Percentiles rank a stretch among this genome's conserved stretches.
Evolutionary conservation across 805 yeast genomes (phyloP).

Genomic region (Pichia nakasei): DNA sequence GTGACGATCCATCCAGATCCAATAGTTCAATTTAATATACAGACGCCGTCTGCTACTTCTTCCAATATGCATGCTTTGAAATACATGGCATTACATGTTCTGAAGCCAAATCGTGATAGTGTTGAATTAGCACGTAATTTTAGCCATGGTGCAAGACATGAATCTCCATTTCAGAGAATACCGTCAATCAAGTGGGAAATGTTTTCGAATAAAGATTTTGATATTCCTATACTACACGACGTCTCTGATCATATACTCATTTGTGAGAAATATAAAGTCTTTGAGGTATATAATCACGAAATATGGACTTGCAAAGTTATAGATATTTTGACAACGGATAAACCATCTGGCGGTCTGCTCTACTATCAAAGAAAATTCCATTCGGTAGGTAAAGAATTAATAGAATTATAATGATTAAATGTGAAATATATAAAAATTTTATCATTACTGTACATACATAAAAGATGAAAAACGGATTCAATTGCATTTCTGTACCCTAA

Average conservation of each 20-base stretch:
- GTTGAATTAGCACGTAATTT: slow-evolving; percentile 59
- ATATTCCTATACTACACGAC: slow-evolving; percentile 45
- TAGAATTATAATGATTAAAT: slow-evolving; percentile 5
- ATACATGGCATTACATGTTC: slow-evolving; percentile 64
- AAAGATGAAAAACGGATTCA: no score
- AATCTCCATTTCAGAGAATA: slow-evolving; percentile 48
- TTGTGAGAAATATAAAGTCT: slow-evolving; percentile 45
- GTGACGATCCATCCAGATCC: slow-evolving; percentile 72
- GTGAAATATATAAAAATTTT: no score
- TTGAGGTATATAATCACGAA: slow-evolving; percentile 75
- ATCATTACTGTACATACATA: no score
- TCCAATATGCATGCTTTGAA: slow-evolving; percentile 47
- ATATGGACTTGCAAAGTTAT: slow-evolving; percentile 79
- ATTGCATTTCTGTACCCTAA: no score
- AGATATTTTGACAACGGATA: slow-evolving; percentile 36
- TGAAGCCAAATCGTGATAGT: slow-evolving; percentile 51
- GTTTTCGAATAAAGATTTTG: slow-evolving; percentile 21
- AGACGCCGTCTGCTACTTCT: slow-evolving; percentile 79
- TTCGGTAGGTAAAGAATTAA: slow-evolving; percentile 23
- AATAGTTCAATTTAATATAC: slow-evolving; percentile 75
- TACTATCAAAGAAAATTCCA: slow-evolving; percentile 60
- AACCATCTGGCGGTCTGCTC: slow-evolving; percentile 52
- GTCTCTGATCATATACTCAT: slow-evolving; percentile 53
- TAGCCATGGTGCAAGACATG: slow-evolving; percentile 45
- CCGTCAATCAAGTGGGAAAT: slow-evolving; percentile 29